These are phyloP conservation scores for Tolypocladium ovalisporum DNA, from an alignment of 2,329 filamentous ascomycete species.

Conservation along the genomic window DNA sequence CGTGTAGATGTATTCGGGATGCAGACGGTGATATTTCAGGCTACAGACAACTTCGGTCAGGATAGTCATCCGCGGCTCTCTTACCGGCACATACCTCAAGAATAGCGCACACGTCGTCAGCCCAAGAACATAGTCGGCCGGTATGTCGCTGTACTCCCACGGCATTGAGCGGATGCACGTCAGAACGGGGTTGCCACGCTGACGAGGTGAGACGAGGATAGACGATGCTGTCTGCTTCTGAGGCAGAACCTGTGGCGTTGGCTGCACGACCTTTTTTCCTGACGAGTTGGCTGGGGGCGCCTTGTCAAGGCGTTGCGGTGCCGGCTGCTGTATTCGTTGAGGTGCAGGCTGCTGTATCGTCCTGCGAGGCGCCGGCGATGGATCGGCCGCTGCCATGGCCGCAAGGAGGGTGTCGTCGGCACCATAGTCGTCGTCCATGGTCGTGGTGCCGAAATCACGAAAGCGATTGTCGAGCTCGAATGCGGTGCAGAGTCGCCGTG, in stretches of 20 bases:
- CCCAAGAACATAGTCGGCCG: conserved; percentile 84
- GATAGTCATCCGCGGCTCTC: background rate
- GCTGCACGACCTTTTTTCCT: conserved; percentile 61
- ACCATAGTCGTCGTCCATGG: conserved; percentile 46
- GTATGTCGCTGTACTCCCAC: conserved; percentile 98
- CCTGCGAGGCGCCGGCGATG: conserved; percentile 12
- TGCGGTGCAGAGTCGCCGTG: background rate
- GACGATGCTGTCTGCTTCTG: conserved; percentile 55
- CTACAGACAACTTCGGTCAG: conserved; percentile 23
- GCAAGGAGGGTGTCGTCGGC: conserved; percentile 45
- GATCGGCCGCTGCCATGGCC: conserved; percentile 41
- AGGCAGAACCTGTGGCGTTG: conserved; percentile 76
- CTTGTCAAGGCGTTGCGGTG: conserved; percentile 45
- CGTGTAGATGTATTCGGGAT: conserved; percentile 96
- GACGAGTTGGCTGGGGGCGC: conserved; percentile 29
- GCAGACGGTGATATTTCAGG: conserved; percentile 92
- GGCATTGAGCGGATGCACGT: conserved; percentile 70
- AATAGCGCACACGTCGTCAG: conserved; percentile 84
- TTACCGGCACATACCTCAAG: conserved; percentile 39
- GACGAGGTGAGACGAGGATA: conserved; percentile 81
- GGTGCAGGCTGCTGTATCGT: conserved; percentile 28
- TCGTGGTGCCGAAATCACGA: background rate
- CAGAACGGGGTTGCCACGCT: conserved; percentile 91
- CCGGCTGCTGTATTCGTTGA: conserved; percentile 34
- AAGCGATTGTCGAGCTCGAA: background rate